These are phyloP conservation scores for Cryptosporidium tyzzeri DNA, from an alignment of 169 alveolate species.

Conservation along the genomic window DNA sequence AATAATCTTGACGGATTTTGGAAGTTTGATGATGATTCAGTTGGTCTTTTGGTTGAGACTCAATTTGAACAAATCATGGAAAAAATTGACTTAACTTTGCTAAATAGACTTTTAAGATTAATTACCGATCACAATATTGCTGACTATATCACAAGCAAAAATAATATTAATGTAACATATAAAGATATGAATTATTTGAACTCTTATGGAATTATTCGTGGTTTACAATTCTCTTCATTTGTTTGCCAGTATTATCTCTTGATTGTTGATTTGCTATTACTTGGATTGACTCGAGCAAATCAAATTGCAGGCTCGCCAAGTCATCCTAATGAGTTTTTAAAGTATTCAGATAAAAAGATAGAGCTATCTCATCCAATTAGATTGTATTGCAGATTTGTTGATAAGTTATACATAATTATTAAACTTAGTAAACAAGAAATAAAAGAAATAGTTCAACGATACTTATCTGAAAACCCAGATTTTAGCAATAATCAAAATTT, in stretches of 20 bases:
- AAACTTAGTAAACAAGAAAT: slow-evolving; percentile 95
- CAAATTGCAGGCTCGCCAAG: slow-evolving; percentile 99
- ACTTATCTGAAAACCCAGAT: slow-evolving; percentile 99
- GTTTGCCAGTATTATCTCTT: slow-evolving; percentile 93
- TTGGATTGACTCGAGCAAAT: slow-evolving; percentile 98
- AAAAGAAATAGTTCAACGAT: slow-evolving; percentile 96
- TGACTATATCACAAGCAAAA: slow-evolving; percentile 99
- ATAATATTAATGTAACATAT: slow-evolving; percentile 96
- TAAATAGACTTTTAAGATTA: slow-evolving; percentile 96
- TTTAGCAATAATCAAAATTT: slow-evolving; percentile 98
- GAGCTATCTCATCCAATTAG: slow-evolving; percentile 98
- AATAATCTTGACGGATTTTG: slow-evolving; percentile 98
- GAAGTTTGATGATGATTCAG: slow-evolving; percentile 94
- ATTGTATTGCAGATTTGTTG: slow-evolving; percentile 96
- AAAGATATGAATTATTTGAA: slow-evolving; percentile 99
- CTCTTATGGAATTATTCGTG: slow-evolving; percentile 97
- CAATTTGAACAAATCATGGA: slow-evolving; percentile 94
- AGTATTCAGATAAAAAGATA: slow-evolving; percentile 93
- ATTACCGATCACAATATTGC: slow-evolving; percentile 99
- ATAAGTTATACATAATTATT: slow-evolving; percentile 93
- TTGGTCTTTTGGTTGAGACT: slow-evolving; percentile 95
- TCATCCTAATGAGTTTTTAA: slow-evolving; percentile 95
- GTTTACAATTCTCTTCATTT: slow-evolving; percentile 98
- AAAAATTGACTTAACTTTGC: slow-evolving; percentile 97
- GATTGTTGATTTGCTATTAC: slow-evolving; percentile 86